Percentiles rank a stretch among this genome's conserved stretches.
Conservation (phyloP, 345 rosid species). For the Camelina hispida region DNA sequence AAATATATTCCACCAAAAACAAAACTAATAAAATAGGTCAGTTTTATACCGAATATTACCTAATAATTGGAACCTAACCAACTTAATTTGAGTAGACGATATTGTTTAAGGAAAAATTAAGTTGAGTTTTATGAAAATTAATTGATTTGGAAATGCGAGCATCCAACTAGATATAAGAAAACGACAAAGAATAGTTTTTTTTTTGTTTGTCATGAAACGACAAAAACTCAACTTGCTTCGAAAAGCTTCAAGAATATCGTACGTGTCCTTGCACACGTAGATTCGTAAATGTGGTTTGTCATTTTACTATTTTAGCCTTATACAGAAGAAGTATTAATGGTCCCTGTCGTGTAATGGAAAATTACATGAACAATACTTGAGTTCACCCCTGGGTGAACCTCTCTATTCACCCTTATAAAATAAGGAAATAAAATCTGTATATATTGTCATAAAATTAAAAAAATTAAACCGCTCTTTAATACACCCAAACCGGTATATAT, state of each 20-base stretch:
- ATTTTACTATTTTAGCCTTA: background rate
- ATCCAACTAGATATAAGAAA: background rate
- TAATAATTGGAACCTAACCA: too few species aligned
- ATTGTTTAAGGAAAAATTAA: background rate
- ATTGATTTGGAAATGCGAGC: background rate
- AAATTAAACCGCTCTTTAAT: too few species aligned
- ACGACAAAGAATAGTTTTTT: background rate
- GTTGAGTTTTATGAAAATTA: background rate
- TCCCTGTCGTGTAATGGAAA: background rate
- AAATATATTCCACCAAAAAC: background rate
- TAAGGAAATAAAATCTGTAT: too few species aligned
- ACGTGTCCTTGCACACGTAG: constrained; percentile 25
- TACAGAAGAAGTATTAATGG: background rate
- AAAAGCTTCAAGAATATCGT: constrained; percentile 16
- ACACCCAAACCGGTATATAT: too few species aligned
- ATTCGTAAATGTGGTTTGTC: background rate
- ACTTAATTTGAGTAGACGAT: background rate
- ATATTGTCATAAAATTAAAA: too few species aligned
- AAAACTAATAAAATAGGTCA: background rate
- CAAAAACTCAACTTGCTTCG: constrained; percentile 13
- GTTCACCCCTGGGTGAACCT: too few species aligned
- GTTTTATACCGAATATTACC: background rate
- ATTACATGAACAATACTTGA: too few species aligned
- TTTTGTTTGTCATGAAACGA: constrained; percentile 13
- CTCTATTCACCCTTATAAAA: too few species aligned